These are phyloP conservation scores for Daldinia grandis DNA, from an alignment of 495 filamentous ascomycete species.

Conservation along the genomic window DNA sequence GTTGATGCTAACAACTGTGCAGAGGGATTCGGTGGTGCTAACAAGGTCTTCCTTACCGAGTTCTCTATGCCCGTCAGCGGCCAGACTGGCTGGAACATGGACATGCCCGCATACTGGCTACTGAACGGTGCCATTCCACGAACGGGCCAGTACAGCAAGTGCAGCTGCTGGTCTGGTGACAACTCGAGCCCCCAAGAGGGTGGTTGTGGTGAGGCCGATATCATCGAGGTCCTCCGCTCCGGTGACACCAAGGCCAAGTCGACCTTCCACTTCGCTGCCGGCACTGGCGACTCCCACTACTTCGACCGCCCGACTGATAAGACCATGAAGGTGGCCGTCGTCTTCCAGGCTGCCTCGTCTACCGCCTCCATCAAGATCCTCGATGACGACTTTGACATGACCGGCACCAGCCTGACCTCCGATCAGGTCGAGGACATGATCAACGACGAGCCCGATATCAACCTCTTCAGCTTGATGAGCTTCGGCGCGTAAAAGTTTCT, in stretches of 20 bases:
- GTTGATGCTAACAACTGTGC: slow-evolving; percentile 25
- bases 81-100: slow-evolving; percentile 51
- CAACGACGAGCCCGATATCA: slow-evolving; percentile 31
- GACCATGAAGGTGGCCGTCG: slow-evolving; percentile 66
- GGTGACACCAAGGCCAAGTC: slow-evolving; percentile 62
- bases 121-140: slow-evolving; percentile 74
- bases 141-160: slow-evolving; percentile 69
- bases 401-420: slow-evolving; percentile 42
- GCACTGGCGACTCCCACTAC: slow-evolving; percentile 68
- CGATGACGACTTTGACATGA: slow-evolving; percentile 43
- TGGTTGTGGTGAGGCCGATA: slow-evolving; percentile 77
- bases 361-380: slow-evolving; percentile 50
- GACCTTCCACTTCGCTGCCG: slow-evolving; percentile 66
- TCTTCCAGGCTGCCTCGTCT: slow-evolving; percentile 57
- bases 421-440: slow-evolving; percentile 46
- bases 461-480: slow-evolving; percentile 44
- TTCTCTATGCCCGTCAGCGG: slow-evolving; percentile 70
- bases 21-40: slow-evolving; percentile 71
- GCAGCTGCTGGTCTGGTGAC: slow-evolving; percentile 70
- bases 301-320: slow-evolving; percentile 64
- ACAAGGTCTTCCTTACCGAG: slow-evolving; percentile 72
- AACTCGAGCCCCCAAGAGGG: slow-evolving; percentile 37
- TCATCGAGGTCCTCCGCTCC: slow-evolving; percentile 69
- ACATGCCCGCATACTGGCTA: slow-evolving; percentile 75
- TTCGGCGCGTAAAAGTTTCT: slow-evolving; percentile 17